A percentile compares a stretch with the other conserved stretches of the same genome.
phyloP scores from a whole-genome alignment of 305 asterid species.

The Fraxinus greggii region DNA sequence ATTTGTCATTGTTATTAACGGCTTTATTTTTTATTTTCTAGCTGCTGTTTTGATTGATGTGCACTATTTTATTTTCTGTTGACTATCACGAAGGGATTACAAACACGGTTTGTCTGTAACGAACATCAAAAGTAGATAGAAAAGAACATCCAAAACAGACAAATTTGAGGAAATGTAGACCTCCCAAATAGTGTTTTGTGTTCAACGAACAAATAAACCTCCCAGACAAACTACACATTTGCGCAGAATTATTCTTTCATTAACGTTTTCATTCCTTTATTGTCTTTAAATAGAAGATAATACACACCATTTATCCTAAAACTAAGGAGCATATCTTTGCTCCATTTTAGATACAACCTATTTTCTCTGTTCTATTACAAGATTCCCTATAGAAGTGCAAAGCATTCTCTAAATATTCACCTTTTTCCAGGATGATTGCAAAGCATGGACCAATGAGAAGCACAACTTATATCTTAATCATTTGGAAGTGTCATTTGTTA shows the following conservation, averaged over 20 bases:
- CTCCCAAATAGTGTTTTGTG: not conserved
- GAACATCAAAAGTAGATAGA: not conserved
- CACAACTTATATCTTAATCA: constrained; percentile 60
- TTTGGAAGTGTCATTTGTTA: constrained; percentile 66
- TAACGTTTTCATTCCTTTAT: not conserved
- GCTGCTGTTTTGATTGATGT: not conserved
- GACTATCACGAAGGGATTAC: not conserved
- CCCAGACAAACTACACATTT: not conserved
- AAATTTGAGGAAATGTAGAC: not conserved
- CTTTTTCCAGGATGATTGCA: constrained; percentile 31
- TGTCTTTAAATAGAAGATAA: not conserved
- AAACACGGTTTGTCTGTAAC: not conserved
- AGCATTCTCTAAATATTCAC: not conserved
- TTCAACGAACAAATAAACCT: not conserved
- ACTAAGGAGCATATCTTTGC: not conserved
- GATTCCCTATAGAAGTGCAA: not conserved
- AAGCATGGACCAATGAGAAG: constrained; percentile 62
- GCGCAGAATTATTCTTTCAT: not conserved
- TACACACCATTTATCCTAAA: not conserved
- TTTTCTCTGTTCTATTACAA: not conserved
- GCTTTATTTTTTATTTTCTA: not conserved
- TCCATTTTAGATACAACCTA: not conserved
- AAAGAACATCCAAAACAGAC: not conserved
- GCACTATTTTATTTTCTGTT: not conserved
- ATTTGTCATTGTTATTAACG: not conserved